phyloP scores from a whole-genome alignment of 495 filamentous ascomycete genomes.

The Aspergillus incahuasiensis region DNA sequence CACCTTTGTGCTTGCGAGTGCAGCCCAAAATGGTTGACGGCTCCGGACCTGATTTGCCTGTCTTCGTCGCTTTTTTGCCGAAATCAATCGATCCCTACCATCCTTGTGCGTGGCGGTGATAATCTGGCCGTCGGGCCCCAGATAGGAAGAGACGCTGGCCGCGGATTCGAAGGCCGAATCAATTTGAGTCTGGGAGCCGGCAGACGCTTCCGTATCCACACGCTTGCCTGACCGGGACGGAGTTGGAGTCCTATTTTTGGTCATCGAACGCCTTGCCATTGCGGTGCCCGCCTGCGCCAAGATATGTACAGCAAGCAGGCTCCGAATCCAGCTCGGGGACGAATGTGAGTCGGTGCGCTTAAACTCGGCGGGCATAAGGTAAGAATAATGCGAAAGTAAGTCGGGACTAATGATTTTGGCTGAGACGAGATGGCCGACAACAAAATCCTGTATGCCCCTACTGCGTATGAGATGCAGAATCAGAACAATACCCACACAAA shows the following conservation, averaged over 20 bases:
- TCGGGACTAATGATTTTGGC: constrained; percentile 44
- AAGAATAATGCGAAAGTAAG: constrained; percentile 40
- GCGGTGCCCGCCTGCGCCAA: constrained; percentile 68
- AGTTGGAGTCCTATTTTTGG: constrained; percentile 44
- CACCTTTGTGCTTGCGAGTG: constrained; percentile 89
- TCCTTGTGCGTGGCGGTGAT: constrained; percentile 46
- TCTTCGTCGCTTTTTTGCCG: constrained; percentile 78
- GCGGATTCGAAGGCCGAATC: constrained; percentile 44
- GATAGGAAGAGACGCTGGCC: constrained; percentile 43
- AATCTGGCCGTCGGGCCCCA: constrained; percentile 50
- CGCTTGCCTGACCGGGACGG: constrained; percentile 43
- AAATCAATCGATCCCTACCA: constrained; percentile 50
- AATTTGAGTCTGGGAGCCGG: constrained; percentile 41
- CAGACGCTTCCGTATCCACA: constrained; percentile 54
- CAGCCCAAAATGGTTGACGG: constrained; percentile 90
- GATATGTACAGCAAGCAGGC: constrained; percentile 78
- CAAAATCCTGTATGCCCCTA: constrained; percentile 51
- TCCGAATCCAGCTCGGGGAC: constrained; percentile 56
- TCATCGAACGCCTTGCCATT: constrained; percentile 50
- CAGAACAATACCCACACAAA: constrained; percentile 77
- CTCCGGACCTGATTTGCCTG: constrained; percentile 85
- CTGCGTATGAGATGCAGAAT: constrained; percentile 61
- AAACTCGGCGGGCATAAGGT: constrained; percentile 41
- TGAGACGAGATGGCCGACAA: constrained; percentile 42
- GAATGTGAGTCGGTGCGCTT: constrained; percentile 38